Percentiles rank a stretch among this genome's conserved stretches.
Conservation (phyloP, 495 filamentous ascomycete genomes). For the Penicillium coffeae region DNA sequence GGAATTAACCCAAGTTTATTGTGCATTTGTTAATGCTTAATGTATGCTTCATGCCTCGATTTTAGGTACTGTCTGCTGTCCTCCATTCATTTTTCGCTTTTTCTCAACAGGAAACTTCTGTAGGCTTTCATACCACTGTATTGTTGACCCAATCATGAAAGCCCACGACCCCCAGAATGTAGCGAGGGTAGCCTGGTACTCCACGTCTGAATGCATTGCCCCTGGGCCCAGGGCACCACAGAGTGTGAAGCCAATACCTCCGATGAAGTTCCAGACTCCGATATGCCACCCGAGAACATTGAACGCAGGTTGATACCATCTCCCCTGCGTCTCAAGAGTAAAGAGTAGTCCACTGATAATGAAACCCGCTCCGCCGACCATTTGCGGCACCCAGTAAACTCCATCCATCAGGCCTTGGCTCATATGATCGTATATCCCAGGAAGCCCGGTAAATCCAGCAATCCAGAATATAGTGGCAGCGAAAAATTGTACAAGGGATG, state of each 20-base stretch:
- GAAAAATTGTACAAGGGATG: constrained; percentile 55
- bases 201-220: constrained; percentile 40
- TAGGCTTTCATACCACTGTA: constrained; percentile 65
- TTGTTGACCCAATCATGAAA: constrained; percentile 60
- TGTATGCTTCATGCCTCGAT: background rate
- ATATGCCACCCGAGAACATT: constrained; percentile 60
- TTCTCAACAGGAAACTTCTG: constrained; percentile 56
- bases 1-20: no score
- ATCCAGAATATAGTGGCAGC: constrained; percentile 66
- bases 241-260: constrained; percentile 65
- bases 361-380: constrained; percentile 63
- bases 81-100: background rate
- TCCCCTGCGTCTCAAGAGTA: constrained; percentile 66
- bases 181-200: constrained; percentile 53
- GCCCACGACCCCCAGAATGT: constrained; percentile 71
- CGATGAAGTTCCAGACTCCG: constrained; percentile 55
- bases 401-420: constrained; percentile 48
- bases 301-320: constrained; percentile 60
- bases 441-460: constrained; percentile 60
- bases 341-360: constrained; percentile 56
- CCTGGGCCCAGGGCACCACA: constrained; percentile 61
- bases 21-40: background rate
- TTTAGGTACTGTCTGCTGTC: background rate
- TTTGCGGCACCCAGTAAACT: constrained; percentile 65
- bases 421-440: constrained; percentile 51